Conservation (phyloP, 768 basidiomycete species). For the Dacryopinax primogenitus region DNA sequence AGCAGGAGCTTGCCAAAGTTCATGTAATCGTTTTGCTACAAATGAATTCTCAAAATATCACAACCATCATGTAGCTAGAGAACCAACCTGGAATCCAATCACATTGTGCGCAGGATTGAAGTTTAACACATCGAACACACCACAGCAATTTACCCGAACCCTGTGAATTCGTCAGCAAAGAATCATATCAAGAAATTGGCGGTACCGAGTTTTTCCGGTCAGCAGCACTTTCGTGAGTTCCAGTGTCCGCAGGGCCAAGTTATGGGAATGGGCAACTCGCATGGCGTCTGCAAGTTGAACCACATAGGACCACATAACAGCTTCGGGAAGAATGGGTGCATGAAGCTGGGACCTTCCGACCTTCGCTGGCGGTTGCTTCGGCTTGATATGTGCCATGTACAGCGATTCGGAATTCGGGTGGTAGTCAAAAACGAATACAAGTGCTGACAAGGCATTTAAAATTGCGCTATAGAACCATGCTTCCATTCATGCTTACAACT, state of each 20-base stretch:
- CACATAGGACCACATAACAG: constrained; percentile 82
- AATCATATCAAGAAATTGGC: neutral
- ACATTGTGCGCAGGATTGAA: constrained; percentile 57
- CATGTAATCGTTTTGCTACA: constrained; percentile 69
- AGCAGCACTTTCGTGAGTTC: constrained; percentile 79
- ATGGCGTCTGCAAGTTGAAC: constrained; percentile 81
- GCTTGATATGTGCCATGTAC: constrained; percentile 59
- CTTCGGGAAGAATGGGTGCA: constrained; percentile 52
- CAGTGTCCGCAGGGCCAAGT: constrained; percentile 65
- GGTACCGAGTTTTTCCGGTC: constrained; percentile 76
- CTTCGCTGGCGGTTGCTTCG: constrained; percentile 13
- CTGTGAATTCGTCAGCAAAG: constrained; percentile 29
- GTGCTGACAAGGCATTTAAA: constrained; percentile 37
- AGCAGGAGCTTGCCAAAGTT: constrained; percentile 79
- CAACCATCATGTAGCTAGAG: neutral
- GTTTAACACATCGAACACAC: constrained; percentile 71
- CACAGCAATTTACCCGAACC: constrained; percentile 75
- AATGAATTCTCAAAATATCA: neutral
- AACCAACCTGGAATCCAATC: constrained; percentile 37
- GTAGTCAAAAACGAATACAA: constrained; percentile 85
- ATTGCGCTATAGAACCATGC: constrained; percentile 11
- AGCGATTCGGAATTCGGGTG: constrained; percentile 75
- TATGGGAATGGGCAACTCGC: constrained; percentile 69
- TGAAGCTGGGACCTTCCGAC: neutral
- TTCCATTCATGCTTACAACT: constrained; percentile 47